Base-by-base conservation (phyloP, 441 rosid genomes). In the Euphorbia neoarborescens region DNA sequence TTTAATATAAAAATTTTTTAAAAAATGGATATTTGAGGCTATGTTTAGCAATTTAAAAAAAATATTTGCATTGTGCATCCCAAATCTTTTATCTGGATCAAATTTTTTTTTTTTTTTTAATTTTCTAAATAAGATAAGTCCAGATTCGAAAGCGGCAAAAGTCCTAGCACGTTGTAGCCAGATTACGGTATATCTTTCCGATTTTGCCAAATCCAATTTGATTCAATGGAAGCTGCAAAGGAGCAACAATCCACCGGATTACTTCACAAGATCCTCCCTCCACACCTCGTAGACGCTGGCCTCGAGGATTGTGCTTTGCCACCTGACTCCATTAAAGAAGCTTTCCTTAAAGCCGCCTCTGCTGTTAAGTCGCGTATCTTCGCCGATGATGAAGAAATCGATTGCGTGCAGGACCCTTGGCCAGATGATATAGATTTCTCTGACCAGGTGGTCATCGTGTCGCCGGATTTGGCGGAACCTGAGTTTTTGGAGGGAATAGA, bases 221-320 rank as follows among this genome's bases (percentile, higher is more conserved):
- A 56, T 56, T 13, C n/a, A 56, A 58, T 58, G 62, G 62, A 58
- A 17, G 37, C 62, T 3, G 37, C 62, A 13, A 28, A 58, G 15
- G 63, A 38, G 10, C 20, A 69, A 59, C 71, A 71, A 53, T 20
- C 72, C 10, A 38, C 56, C 0, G 81, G 86, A 68, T 72, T 87
- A 40, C 77, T 82, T 1, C 74, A 78, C 56, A 78, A 70, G 63
- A 81, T 94, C 73, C 72, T 87, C 38, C 96, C 94, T 19, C 94
- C 97, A 5, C 88, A 84, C 3, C 80, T 88, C 4, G 91, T 87
- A 68, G 95, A 94, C 58, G 94, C 91, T 10, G 92, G 97, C 3
- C 91, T 94, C 54, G 94, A 90, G 61, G 92, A 94, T 58, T 91
- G 92, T 68, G 94, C 96, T 44, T 77, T 88, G 2, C 89, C 91